Conservation (phyloP, 2,329 filamentous ascomycete genomes). For the Sporothrix globosa region DNA sequence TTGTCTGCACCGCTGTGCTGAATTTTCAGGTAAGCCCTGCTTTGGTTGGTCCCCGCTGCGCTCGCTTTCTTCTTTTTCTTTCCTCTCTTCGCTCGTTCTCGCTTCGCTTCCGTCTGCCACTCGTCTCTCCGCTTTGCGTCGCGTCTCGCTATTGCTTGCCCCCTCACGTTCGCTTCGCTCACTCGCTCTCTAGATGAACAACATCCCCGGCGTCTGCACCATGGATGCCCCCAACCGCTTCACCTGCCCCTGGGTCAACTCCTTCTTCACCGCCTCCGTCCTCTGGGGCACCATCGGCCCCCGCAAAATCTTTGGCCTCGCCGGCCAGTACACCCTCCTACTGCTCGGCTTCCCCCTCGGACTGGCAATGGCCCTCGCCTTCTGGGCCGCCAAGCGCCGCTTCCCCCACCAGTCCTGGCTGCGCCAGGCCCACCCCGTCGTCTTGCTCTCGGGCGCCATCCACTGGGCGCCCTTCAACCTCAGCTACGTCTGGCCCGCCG, state of each 20-base stretch:
- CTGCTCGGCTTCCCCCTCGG: conserved; percentile 43
- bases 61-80: neutral
- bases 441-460: conserved; percentile 46
- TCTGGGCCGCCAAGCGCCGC: conserved; percentile 44
- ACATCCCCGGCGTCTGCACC: conserved; percentile 52
- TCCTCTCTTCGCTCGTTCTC: neutral
- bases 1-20: conserved; percentile 45
- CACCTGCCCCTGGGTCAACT: conserved; percentile 59
- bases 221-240: conserved; percentile 53
- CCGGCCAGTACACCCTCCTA: conserved; percentile 53
- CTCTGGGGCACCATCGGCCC: conserved; percentile 66
- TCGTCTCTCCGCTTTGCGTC: neutral
- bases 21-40: conserved; percentile 39
- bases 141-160: too few species aligned
- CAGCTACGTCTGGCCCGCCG: conserved; percentile 50
- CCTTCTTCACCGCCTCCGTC: conserved; percentile 63
- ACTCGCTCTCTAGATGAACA: conserved; percentile 22
- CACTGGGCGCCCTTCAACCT: conserved; percentile 49
- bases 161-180: neutral
- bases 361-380: conserved; percentile 49
- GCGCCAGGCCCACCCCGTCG: conserved; percentile 48
- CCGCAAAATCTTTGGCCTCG: conserved; percentile 53
- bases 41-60: neutral
- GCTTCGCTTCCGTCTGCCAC: neutral
- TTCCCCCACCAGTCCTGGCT: conserved; percentile 43